Conservation (phyloP, 2,329 filamentous ascomycete genomes). For the Achaetomium macrosporum region DNA sequence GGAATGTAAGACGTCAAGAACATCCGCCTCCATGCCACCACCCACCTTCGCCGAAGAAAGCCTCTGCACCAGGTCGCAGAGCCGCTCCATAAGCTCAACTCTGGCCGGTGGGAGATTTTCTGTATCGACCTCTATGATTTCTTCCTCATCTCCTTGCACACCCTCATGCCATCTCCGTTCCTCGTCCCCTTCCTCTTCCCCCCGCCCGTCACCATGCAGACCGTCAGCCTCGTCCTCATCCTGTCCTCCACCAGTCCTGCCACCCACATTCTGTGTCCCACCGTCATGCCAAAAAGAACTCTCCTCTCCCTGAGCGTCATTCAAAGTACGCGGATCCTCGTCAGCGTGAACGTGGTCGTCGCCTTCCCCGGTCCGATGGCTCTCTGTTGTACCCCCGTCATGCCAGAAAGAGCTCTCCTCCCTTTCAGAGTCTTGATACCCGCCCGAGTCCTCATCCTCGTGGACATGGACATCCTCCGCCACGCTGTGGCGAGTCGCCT, state of each 20-base stretch:
- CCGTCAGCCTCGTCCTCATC: neutral
- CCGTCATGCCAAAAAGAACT: too few species aligned
- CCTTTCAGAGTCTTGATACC: neutral
- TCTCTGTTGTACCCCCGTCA: neutral
- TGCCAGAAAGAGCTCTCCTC: neutral
- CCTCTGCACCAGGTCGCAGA: constrained; percentile 35
- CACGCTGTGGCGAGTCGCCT: neutral
- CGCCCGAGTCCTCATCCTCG: neutral
- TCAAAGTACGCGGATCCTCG: neutral
- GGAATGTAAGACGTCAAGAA: constrained; percentile 34
- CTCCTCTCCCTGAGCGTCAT: too few species aligned
- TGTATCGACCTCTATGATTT: constrained; percentile 29
- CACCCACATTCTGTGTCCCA: too few species aligned
- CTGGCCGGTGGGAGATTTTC: constrained; percentile 29
- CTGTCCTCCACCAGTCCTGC: neutral
- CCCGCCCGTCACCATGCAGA: neutral
- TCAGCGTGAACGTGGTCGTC: neutral
- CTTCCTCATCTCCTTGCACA: constrained; percentile 1
- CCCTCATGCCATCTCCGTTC: neutral
- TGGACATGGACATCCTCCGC: neutral
- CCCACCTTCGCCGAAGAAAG: constrained; percentile 28
- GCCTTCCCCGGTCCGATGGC: neutral
- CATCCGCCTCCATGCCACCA: constrained; percentile 25
- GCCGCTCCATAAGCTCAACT: constrained; percentile 42
- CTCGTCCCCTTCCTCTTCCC: neutral